Base-by-base conservation (phyloP, 2,329 filamentous ascomycete genomes). In the Cryphonectria parasitica region DNA sequence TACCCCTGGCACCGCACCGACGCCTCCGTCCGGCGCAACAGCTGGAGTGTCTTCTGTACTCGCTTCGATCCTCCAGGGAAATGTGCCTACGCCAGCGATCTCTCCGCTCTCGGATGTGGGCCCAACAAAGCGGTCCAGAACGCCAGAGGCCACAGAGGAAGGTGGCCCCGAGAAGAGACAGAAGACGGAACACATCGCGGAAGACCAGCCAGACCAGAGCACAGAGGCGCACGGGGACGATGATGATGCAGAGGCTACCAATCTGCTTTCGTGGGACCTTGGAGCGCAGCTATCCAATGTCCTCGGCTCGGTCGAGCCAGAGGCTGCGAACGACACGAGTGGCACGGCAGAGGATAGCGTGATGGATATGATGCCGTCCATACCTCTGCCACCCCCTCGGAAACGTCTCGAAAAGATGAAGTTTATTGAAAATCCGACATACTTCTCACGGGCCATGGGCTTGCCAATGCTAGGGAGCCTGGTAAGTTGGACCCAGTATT, bases 371-470 rank as follows among this genome's bases (percentile, higher is more conserved):
- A 43, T 64, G 31, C 43, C 66, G n/a, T 52, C 71, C 13, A 58
- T 3, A 41, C 73, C 36, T 56, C 60, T 31, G 56, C 71, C 64
- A 62, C 73, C 65, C 36, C 72, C 54, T 43, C 73, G 31, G 71
- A 72, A 28, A 54, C 75, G 74, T 36, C 75, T 77, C 41, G 78
- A 75, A 66, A 78, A 78, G 71, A 79, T 81, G 78, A 78, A 77
- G 68, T 79, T 78, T 17, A 77, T 77, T 0, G 76, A 77, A 60
- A 79, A 77, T 49, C 76, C 79, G 1, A 76, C 76, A 0, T 80
- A 79, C 67, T 76, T 81, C 10, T 75, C 79, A 69, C 77, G 79
- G 49, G 78, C 78, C 19, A 81, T 81, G 79, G 79, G 77, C 43
- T 72, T 81, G 31, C 78, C 79, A 0, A 69, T 80, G 7, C 66